Conservation (phyloP, 2,329 filamentous ascomycete genomes). For the Penicillium sp. region DNA sequence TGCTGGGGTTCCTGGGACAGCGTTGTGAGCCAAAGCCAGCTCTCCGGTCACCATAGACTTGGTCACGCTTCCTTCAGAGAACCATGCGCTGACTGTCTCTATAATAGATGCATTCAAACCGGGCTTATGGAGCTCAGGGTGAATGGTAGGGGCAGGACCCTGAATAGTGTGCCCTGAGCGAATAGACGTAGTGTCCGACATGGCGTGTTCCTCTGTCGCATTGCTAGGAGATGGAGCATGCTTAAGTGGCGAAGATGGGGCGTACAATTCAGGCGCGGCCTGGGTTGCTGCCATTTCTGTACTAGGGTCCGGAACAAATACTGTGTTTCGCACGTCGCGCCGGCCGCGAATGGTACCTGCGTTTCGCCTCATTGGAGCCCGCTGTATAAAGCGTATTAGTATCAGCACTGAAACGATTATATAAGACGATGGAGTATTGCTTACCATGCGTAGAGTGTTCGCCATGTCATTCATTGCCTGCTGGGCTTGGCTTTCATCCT, state of each 20-base stretch:
- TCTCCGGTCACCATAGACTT: conserved; percentile 81
- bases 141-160: conserved; percentile 69
- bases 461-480: conserved; percentile 54
- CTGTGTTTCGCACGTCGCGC: conserved; percentile 87
- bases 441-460: conserved; percentile 51
- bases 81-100: conserved; percentile 85
- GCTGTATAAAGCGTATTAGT: conserved; percentile 32
- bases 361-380: conserved; percentile 66
- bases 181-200: conserved; percentile 87
- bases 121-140: conserved; percentile 78
- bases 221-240: conserved; percentile 56
- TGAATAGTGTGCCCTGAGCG: conserved; percentile 83
- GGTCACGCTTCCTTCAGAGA: conserved; percentile 73
- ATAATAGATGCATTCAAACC: conserved; percentile 89
- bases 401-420: conserved; percentile 1
- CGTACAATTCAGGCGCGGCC: conserved; percentile 30
- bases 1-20: conserved; percentile 36
- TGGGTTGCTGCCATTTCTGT: conserved; percentile 34
- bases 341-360: conserved; percentile 81
- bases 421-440: conserved; percentile 15
- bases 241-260: conserved; percentile 41
- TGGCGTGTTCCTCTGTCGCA: conserved; percentile 66
- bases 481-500: conserved; percentile 55
- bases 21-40: conserved; percentile 82
- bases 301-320: conserved; percentile 69